Conservation (phyloP, 2,329 filamentous ascomycete genomes). For the Aspergillus sp. region DNA sequence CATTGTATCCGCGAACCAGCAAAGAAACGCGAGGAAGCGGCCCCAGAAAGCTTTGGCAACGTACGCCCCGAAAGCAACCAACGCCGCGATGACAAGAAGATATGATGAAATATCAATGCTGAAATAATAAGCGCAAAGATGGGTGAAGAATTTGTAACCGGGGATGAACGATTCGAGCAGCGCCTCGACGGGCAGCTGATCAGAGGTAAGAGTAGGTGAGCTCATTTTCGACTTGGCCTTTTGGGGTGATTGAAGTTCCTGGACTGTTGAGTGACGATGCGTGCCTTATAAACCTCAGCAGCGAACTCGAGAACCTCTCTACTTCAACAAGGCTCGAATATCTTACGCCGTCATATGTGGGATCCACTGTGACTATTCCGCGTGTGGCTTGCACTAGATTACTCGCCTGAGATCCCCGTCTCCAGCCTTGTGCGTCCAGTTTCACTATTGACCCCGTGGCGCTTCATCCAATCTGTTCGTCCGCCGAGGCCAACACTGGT, state of each 20-base stretch:
- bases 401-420: slow-evolving; percentile 6
- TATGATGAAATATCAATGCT: slow-evolving; percentile 48
- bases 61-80: slow-evolving; percentile 36
- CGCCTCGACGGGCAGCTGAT: slow-evolving; percentile 2
- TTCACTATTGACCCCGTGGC: slow-evolving; percentile 3
- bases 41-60: slow-evolving; percentile 3
- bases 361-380: slow-evolving; percentile 5
- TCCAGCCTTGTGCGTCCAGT: slow-evolving; percentile 3
- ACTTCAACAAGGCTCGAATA: not conserved
- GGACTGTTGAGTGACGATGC: slow-evolving; percentile 1
- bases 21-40: too few species aligned
- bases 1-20: too few species aligned
- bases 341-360: not conserved
- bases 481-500: not conserved
- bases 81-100: slow-evolving; percentile 39
- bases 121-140: slow-evolving; percentile 37
- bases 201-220: not conserved
- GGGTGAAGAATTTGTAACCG: slow-evolving; percentile 47
- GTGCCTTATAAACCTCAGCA: slow-evolving; percentile 6
- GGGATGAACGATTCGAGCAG: slow-evolving; percentile 49
- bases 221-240: not conserved
- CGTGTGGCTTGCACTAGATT: slow-evolving; percentile 4
- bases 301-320: slow-evolving; percentile 1
- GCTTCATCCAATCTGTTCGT: not conserved
- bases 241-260: slow-evolving; percentile 1